Percentiles rank a stretch among this genome's conserved stretches.
phyloP scores from a whole-genome alignment of 768 basidiomycete species.

The Tricholoma furcatifolium region DNA sequence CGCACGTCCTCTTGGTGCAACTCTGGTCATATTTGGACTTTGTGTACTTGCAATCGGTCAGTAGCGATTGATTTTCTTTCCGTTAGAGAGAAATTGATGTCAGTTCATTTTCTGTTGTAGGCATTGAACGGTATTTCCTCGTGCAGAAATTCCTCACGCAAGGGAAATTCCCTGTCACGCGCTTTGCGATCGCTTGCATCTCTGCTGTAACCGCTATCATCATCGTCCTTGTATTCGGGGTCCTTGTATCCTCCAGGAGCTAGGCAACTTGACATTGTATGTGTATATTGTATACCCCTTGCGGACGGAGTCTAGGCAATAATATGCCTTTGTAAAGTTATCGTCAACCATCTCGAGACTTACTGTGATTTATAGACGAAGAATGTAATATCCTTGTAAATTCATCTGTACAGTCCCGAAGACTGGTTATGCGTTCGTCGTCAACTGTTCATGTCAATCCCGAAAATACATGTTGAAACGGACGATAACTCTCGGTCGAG shows the following conservation, averaged over 20 bases:
- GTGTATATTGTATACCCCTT: no score
- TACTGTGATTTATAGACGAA: no score
- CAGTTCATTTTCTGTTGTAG: slow-evolving; percentile 25
- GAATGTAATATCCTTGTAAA: no score
- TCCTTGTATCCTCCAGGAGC: slow-evolving; percentile 17
- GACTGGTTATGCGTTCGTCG: no score
- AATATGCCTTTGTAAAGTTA: no score
- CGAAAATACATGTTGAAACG: no score
- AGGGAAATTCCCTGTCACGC: slow-evolving; percentile 56
- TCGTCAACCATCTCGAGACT: no score
- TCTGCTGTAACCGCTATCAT: slow-evolving; percentile 23
- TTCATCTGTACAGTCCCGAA: no score
- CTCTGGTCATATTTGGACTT: slow-evolving; percentile 44
- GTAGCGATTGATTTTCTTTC: slow-evolving; percentile 14
- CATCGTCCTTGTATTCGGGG: slow-evolving; percentile 17
- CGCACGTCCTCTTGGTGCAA: slow-evolving; percentile 54
- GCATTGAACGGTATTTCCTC: slow-evolving; percentile 50
- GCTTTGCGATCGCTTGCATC: slow-evolving; percentile 37
- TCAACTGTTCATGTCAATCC: no score
- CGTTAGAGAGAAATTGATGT: background rate
- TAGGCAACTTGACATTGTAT: background rate
- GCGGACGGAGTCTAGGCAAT: no score
- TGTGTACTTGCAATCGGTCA: slow-evolving; percentile 47
- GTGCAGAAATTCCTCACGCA: slow-evolving; percentile 49
- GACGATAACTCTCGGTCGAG: no score